Conservation (phyloP, 768 basidiomycete genomes). For the Russula griseocarnosa region DNA sequence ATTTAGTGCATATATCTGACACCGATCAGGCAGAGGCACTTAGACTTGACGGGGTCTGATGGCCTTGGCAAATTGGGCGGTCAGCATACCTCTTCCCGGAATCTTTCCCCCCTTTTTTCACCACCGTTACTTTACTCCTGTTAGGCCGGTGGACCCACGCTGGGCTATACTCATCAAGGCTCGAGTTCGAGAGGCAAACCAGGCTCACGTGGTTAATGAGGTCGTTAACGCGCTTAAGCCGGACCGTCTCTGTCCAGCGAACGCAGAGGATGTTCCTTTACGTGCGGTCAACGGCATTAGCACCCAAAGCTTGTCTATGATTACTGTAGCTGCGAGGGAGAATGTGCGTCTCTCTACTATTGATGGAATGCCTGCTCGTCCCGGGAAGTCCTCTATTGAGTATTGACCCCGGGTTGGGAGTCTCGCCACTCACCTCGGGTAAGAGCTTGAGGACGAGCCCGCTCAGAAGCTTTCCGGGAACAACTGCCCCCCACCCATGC, state of each 20-base stretch:
- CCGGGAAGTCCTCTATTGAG: too few relatives aligned
- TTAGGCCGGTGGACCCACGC: conserved; percentile 78
- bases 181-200: conserved; percentile 59
- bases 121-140: conserved; percentile 27
- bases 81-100: conserved; percentile 38
- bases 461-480: too few relatives aligned
- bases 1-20: too few relatives aligned
- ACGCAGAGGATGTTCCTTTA: conserved; percentile 51
- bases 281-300: conserved; percentile 78
- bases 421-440: too few relatives aligned
- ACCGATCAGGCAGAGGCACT: too few relatives aligned
- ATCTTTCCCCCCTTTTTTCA: conserved; percentile 9
- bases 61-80: conserved; percentile 77
- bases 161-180: conserved; percentile 90
- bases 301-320: conserved; percentile 60
- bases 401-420: too few relatives aligned
- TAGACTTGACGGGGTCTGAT: too few relatives aligned
- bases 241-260: conserved; percentile 41
- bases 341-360: conserved; percentile 45
- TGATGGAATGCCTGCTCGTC: too few relatives aligned
- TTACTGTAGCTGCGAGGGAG: conserved; percentile 73
- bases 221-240: conserved; percentile 56
- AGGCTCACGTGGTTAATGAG: conserved; percentile 71
- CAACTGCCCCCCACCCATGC: too few relatives aligned
- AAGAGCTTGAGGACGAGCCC: too few relatives aligned